These are phyloP conservation scores for Boletus tylopilopsis DNA, from an alignment of 768 basidiomycete genomes.

Conservation along the genomic window DNA sequence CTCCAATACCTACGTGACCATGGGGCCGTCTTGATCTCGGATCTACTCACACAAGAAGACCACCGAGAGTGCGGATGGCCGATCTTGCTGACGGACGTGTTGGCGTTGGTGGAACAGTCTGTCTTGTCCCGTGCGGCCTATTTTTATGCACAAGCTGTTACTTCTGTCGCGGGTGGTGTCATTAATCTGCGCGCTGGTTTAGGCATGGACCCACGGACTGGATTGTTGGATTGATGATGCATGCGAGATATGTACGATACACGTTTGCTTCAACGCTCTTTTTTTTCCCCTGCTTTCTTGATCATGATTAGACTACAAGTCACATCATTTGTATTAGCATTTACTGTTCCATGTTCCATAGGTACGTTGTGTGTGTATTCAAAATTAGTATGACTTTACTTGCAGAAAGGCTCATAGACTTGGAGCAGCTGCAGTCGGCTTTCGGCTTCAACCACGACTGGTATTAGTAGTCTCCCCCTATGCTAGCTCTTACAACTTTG, in stretches of 20 bases:
- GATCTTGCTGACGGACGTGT: conserved; percentile 41
- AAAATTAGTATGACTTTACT: no score
- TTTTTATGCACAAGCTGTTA: conserved; percentile 41
- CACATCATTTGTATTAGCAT: no score
- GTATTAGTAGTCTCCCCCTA: no score
- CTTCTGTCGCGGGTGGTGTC: conserved; percentile 40
- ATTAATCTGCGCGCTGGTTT: conserved; percentile 37
- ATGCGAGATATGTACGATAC: not conserved
- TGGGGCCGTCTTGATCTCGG: conserved; percentile 39
- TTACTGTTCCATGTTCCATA: no score
- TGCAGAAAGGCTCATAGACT: no score
- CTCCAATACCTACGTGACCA: conserved; percentile 31
- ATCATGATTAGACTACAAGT: not conserved
- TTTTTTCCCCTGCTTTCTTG: not conserved
- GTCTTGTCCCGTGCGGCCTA: conserved; percentile 33
- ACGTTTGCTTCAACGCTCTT: not conserved
- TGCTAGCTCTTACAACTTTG: no score
- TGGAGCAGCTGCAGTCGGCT: no score
- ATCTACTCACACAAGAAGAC: conserved; percentile 42
- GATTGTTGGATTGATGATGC: conserved; percentile 34
- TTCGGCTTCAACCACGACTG: no score
- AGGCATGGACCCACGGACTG: conserved; percentile 41
- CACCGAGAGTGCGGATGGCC: conserved; percentile 38
- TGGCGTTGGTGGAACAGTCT: conserved; percentile 41
- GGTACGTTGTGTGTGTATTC: not conserved